Base-by-base conservation (phyloP, 164 flowering plant genomes). In the Nymphaea colorata region DNA sequence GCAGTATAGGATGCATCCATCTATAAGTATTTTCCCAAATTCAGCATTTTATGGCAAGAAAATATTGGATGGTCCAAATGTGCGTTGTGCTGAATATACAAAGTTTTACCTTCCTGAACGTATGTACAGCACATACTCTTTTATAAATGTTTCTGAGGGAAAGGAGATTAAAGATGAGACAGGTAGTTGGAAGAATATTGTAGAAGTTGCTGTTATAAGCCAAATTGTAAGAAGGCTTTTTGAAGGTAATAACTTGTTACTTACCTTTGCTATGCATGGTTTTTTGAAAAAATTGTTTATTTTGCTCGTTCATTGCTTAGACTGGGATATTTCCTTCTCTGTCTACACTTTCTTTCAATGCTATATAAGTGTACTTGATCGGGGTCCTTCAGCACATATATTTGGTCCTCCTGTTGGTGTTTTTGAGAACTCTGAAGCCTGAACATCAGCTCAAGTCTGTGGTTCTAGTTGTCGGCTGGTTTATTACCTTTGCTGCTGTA, bases 1-100 rank as follows among this genome's bases (percentile, higher is more conserved):
- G 3, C 88, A 85, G 64, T 83, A 83, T 62, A 51, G 84, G 59
- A 82, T 84, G 85, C 84, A 81, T 72, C 85, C 85, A 4, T 70
- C 78, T 3, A 82, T 82, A 62, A 84, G 83, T 45, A 59, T 60
- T 3, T 82, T 85, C 65, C 91, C 89, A 44, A 87, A 82, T 69
- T 42, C 36, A 4, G 75, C 76, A 42, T 85, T 86, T 57, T 87
- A 82, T 57, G 12, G 14, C 7, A 60, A 70, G 8, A 61, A 67
- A 63, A 78, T 85, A 44, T 61, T 65, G 5, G 77, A 85, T 76
- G 85, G 69, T 44, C 74, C 74, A n/a, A 78, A 64, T 59, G 84
- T 82, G 25, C 69, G 16, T 8, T 41, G 43, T 41, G 16, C 51
- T 66, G 67, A 59, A 59, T 73, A 81, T 25, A 62, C 44, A 51